Evolutionary conservation across 2,329 filamentous ascomycete species (phyloP).

Genomic region (Clonostachys rosea): DNA sequence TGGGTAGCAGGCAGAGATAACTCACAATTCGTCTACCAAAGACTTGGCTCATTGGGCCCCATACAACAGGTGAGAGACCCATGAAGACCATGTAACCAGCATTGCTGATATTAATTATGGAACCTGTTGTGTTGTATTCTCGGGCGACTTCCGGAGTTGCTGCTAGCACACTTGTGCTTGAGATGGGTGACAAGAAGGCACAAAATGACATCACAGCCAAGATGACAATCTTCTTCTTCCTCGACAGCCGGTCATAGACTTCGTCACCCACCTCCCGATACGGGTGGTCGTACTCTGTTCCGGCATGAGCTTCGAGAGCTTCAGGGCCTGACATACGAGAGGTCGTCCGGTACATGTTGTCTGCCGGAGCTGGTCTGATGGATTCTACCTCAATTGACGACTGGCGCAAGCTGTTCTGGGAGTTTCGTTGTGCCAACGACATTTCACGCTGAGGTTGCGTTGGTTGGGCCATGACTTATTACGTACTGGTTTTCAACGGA

Average conservation of each 20-base stretch:
- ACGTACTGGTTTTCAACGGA: not conserved
- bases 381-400: not conserved
- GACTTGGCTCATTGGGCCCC: conserved; percentile 66
- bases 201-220: conserved; percentile 68
- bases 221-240: conserved; percentile 59
- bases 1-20: conserved; percentile 3
- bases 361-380: not conserved
- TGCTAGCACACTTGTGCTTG: conserved; percentile 67
- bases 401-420: not conserved
- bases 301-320: conserved; percentile 11
- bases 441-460: not conserved
- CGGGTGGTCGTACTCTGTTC: conserved; percentile 3
- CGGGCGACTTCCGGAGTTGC: conserved; percentile 70
- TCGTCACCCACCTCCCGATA: conserved; percentile 33
- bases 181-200: conserved; percentile 71
- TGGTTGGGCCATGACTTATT: not conserved
- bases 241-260: conserved; percentile 62
- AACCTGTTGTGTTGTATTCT: conserved; percentile 60
- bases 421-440: not conserved
- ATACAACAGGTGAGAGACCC: conserved; percentile 66
- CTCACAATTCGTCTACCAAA: conserved; percentile 54
- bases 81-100: conserved; percentile 72
- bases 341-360: conserved; percentile 11
- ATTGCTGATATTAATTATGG: conserved; percentile 70
- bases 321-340: conserved; percentile 22